A percentile compares a stretch with the other conserved stretches of the same genome.
These are phyloP conservation scores for Ulmus americana DNA, from an alignment of 331 rosid species.

Conservation along the genomic window DNA sequence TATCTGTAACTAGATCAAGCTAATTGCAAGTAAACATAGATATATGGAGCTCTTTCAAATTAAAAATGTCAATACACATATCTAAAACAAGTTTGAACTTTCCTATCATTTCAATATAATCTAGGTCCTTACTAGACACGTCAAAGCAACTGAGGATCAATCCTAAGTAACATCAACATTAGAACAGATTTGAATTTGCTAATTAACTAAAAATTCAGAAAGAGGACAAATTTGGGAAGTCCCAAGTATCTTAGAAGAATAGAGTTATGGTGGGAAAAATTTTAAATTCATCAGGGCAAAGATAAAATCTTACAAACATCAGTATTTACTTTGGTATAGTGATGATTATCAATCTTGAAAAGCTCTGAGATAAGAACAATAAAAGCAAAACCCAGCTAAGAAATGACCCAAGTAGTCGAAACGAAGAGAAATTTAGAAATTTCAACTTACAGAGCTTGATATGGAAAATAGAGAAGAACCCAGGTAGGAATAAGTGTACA, in stretches of 20 bases:
- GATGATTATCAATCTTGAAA: not conserved
- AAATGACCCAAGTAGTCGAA: not conserved
- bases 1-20: too few species aligned
- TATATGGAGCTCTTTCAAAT: not conserved
- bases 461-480: constrained; percentile 13
- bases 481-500: not conserved
- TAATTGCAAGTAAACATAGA: not conserved
- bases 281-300: too few species aligned
- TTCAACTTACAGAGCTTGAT: constrained; percentile 3
- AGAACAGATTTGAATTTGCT: too few species aligned
- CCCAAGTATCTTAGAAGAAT: too few species aligned
- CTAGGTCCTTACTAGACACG: not conserved
- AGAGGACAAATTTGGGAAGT: too few species aligned
- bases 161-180: not conserved
- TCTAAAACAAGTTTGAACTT: not conserved
- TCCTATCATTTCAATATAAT: not conserved
- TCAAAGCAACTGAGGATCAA: not conserved
- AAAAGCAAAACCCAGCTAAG: not conserved
- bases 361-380: not conserved
- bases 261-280: too few species aligned
- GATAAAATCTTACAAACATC: too few species aligned
- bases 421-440: not conserved
- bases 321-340: too few species aligned
- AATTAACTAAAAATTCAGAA: too few species aligned
- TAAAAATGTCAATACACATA: not conserved